phyloP scores from a whole-genome alignment of 208 protist genomes.

The Crithidia bombi region DNA sequence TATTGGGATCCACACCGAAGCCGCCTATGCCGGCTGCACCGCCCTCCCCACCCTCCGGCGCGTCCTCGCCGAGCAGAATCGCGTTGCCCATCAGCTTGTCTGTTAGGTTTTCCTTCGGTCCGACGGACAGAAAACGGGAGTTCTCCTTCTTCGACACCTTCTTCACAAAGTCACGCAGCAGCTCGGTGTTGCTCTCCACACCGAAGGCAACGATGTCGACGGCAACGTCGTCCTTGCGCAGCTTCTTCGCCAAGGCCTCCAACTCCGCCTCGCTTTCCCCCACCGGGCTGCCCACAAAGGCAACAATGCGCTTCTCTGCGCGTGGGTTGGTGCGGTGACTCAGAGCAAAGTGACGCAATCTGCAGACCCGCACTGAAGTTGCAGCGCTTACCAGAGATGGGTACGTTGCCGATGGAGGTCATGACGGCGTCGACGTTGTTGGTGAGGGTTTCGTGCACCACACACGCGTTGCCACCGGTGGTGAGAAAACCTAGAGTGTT shows the following conservation, averaged over 20 bases:
- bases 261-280: slow-evolving; percentile 89
- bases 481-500: slow-evolving; percentile 97
- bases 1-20: slow-evolving; percentile 91
- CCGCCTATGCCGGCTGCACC: slow-evolving; percentile 36
- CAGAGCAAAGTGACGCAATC: slow-evolving; percentile 95
- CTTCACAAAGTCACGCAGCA: slow-evolving; percentile 92
- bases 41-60: slow-evolving; percentile 21
- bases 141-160: slow-evolving; percentile 88
- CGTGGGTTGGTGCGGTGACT: slow-evolving; percentile 96
- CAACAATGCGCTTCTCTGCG: slow-evolving; percentile 97
- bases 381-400: slow-evolving; percentile 83
- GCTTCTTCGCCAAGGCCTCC: slow-evolving; percentile 92
- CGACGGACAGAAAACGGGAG: slow-evolving; percentile 88
- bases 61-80: slow-evolving; percentile 79
- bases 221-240: slow-evolving; percentile 97
- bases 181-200: slow-evolving; percentile 87
- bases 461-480: slow-evolving; percentile 89
- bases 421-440: slow-evolving; percentile 95
- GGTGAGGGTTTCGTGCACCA: slow-evolving; percentile 95
- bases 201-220: slow-evolving; percentile 98
- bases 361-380: slow-evolving; percentile 93
- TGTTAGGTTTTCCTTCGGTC: slow-evolving; percentile 82
- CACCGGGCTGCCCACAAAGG: slow-evolving; percentile 97
- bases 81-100: slow-evolving; percentile 92
- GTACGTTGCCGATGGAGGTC: slow-evolving; percentile 85